Base-by-base conservation (phyloP, 495 filamentous ascomycete genomes). In the Daldinia caldariorum region DNA sequence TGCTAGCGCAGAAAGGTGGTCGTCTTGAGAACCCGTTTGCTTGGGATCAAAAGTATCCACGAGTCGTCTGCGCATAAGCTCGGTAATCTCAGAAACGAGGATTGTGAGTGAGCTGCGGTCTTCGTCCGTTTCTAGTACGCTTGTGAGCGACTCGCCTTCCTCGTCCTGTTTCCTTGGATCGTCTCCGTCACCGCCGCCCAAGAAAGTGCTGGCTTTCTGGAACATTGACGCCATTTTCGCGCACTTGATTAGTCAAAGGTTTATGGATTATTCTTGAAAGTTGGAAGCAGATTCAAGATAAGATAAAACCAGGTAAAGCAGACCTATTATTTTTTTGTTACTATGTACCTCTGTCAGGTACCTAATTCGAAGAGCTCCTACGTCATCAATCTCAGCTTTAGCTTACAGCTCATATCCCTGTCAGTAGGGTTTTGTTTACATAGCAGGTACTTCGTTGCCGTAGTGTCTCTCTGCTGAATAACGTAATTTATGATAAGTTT, bases 61-160 rank as follows among this genome's bases (percentile, higher is more conserved):
- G 29, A 82, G 66, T 31, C 66, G 73, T 57, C 76, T 80, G 32
- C 76, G 77, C 78, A 85, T 84, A 12, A 73, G 58, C 41, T 81
- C 79, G 12, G 77, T 80, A 54, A 82, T 81, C 10, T 77, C 74
- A 55, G 66, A 72, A 47, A 83, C 63, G 20, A 85, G 77, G 16
- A 81, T 67, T 10, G 75, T 75, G 59, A 77, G 69, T 2, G 72
- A 50, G 22, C 70, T 60, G 78, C 79, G 53, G 32, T 82, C 72
- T 57, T 83, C 81, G 10, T 75, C 75, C 37, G 72, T 73, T 37
- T 75, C 70, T 20, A 77, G 62, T 1, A 77, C 51, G 6, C 67
- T 75, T 34, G 62, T 71, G 10, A 77, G 45, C 32, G 75, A 77
- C 31, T 67, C 69, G 37, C 65, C 75, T 22, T 77, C 70, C n/a